Conservation (phyloP, 345 rosid genomes). For the Clausena lansium region DNA sequence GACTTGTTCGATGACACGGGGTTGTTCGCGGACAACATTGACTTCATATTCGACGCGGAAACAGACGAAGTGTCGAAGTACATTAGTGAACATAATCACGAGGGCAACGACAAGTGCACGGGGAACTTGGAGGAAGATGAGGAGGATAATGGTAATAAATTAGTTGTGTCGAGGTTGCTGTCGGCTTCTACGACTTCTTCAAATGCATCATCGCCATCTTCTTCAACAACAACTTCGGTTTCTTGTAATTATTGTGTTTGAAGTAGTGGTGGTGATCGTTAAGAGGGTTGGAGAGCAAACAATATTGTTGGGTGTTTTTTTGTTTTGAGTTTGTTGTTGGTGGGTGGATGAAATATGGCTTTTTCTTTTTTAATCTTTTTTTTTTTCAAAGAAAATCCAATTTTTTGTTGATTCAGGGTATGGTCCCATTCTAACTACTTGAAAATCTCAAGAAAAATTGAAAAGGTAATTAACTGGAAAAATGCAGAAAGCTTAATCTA, state of each 20-base stretch:
- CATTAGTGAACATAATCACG: conserved; percentile 4
- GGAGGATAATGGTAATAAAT: conserved; percentile 18
- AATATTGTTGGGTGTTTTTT: neutral
- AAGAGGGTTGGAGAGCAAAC: neutral
- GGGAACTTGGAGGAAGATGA: conserved; percentile 19
- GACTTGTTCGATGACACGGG: conserved; percentile 56
- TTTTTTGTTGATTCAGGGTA: neutral
- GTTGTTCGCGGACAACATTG: conserved; percentile 82
- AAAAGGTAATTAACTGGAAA: neutral
- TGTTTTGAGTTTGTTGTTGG: conserved; percentile 17
- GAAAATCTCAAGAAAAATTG: neutral
- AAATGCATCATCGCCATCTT: conserved; percentile 31
- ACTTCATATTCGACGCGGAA: conserved; percentile 52
- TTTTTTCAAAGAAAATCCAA: neutral
- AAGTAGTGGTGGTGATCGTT: neutral
- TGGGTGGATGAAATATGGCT: neutral
- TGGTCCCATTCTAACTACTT: neutral
- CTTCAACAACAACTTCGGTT: conserved; percentile 40
- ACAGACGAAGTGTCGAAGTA: neutral
- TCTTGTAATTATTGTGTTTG: conserved; percentile 54
- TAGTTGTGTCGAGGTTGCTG: conserved; percentile 19
- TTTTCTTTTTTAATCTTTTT: conserved; percentile 6
- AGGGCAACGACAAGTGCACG: conserved; percentile 4
- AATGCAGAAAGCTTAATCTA: neutral
- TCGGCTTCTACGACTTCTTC: conserved; percentile 24